Evolutionary conservation across 2,329 filamentous ascomycete species (phyloP).

Genomic region (Blastomyces gilchristii): DNA sequence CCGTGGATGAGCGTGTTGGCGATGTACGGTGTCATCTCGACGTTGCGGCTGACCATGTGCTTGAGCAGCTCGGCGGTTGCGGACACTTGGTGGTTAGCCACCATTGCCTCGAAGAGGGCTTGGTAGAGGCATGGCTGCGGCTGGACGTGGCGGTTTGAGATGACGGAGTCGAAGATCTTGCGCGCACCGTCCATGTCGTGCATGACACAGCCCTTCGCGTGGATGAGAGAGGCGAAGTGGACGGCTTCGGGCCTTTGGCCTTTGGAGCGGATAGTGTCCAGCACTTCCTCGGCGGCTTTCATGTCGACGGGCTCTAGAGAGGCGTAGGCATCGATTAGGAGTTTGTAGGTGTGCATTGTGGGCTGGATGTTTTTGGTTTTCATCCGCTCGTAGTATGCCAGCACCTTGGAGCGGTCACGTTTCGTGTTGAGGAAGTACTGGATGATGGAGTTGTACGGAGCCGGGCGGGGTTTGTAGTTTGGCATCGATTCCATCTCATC

Average conservation of each 20-base stretch:
- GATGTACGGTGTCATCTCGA: slow-evolving; percentile 92
- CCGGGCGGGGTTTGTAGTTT: slow-evolving; percentile 96
- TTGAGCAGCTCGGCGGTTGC: slow-evolving; percentile 64
- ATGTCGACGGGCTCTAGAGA: slow-evolving; percentile 89
- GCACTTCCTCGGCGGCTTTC: slow-evolving; percentile 70
- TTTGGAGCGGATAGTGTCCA: slow-evolving; percentile 63
- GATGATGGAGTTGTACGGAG: slow-evolving; percentile 98
- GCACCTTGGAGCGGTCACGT: slow-evolving; percentile 86
- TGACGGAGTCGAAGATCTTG: slow-evolving; percentile 69
- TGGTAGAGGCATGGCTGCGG: slow-evolving; percentile 85
- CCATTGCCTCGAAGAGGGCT: slow-evolving; percentile 92
- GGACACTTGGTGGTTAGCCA: slow-evolving; percentile 78
- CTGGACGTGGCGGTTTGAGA: slow-evolving; percentile 55
- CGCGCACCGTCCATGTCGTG: slow-evolving; percentile 82
- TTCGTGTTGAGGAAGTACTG: slow-evolving; percentile 98
- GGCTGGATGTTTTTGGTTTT: slow-evolving; percentile 73
- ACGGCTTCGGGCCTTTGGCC: slow-evolving; percentile 78
- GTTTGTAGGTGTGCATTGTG: slow-evolving; percentile 94
- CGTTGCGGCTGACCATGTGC: slow-evolving; percentile 61
- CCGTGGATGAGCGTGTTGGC: slow-evolving; percentile 97
- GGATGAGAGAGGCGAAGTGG: slow-evolving; percentile 90
- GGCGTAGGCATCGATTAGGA: slow-evolving; percentile 89
- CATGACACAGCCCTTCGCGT: slow-evolving; percentile 86
- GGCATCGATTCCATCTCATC: slow-evolving; percentile 98
- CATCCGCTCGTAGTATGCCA: slow-evolving; percentile 94